Base-by-base conservation (phyloP, 2,329 filamentous ascomycete species). In the Blastomyces silverae region DNA sequence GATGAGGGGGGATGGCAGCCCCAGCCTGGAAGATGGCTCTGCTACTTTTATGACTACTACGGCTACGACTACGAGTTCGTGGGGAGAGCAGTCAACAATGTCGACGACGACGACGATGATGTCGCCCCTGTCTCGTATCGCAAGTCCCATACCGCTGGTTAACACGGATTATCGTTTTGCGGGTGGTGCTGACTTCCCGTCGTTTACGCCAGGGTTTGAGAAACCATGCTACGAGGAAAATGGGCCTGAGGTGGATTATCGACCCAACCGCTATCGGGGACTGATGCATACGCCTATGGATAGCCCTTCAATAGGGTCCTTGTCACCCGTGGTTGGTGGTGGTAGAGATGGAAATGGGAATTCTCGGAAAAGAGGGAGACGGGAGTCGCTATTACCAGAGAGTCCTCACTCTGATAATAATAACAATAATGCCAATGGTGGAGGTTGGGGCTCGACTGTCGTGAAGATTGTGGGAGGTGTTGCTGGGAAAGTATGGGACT, bases 401-500 rank as follows among this genome's bases (percentile, higher is more conserved):
- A 53, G 56, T 44, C 61, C 61, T 56, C 52, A 7, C 15, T 20
- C 39, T 57, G 17, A 34, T 39, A 22, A 25, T 39, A 20, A 39
- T 25, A n/a, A 15, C 6, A 17, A 28, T 15, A 44, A 22, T 15
- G 6, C 17, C 5, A 37, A 20, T 17, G 11, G 17, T 20, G 48
- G 48, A 44, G 66, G 64, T 58, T 69, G 61, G 70, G 72, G 65
- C 50, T 76, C 72, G 44, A 71, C 78, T 1, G 76, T 81, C 7
- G 75, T 80, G 58, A 76, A 75, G 42, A 73, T 77, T 5, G 78
- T 81, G 2, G 78, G 71, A 34, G 71, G 71, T 1, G 69, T 75
- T n/a, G 74, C 74, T 11, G 89, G 90, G 22, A 93, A 88, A 71
- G 86, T 96, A 0, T 92, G 91, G 84, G 85, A 92, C 69, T 94